Conservation (phyloP, 495 filamentous ascomycete genomes). For the Penicillium subrubescens region DNA sequence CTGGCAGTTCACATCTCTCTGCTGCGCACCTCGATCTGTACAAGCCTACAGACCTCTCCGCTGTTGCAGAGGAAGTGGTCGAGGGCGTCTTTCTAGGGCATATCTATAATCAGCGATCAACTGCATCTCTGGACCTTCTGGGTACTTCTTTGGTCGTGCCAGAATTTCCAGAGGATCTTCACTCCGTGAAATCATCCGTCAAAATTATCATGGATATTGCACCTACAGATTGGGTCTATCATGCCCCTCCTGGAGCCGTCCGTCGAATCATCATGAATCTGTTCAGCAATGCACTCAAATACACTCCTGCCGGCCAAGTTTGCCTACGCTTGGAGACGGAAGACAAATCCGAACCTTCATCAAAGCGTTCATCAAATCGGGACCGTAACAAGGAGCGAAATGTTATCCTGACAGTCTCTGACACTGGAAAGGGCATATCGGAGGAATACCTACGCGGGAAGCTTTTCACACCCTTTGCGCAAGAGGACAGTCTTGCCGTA, state of each 20-base stretch:
- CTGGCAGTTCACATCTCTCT: conserved; percentile 17
- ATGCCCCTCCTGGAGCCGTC: conserved; percentile 67
- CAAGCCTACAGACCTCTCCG: conserved; percentile 34
- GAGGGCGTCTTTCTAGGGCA: conserved; percentile 54
- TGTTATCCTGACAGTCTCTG: conserved; percentile 34
- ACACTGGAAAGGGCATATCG: conserved; percentile 40
- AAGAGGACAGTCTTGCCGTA: conserved; percentile 47
- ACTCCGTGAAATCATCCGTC: conserved; percentile 32
- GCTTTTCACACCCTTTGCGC: conserved; percentile 50
- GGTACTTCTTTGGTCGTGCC: neutral
- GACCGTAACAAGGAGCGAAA: conserved; percentile 22
- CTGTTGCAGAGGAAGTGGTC: conserved; percentile 48
- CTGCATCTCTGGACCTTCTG: conserved; percentile 19
- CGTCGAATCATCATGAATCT: conserved; percentile 78
- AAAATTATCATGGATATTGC: conserved; percentile 67
- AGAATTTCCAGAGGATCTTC: neutral
- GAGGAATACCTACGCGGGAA: conserved; percentile 44
- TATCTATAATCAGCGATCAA: conserved; percentile 33
- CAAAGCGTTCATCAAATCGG: conserved; percentile 20
- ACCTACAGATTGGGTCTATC: conserved; percentile 59
- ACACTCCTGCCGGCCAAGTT: conserved; percentile 66
- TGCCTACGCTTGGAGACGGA: conserved; percentile 55
- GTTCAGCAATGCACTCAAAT: conserved; percentile 80
- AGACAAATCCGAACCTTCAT: conserved; percentile 23
- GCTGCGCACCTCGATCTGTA: conserved; percentile 43